Base-by-base conservation (phyloP, 805 yeast species). In the Myxozyma udenii region DNA sequence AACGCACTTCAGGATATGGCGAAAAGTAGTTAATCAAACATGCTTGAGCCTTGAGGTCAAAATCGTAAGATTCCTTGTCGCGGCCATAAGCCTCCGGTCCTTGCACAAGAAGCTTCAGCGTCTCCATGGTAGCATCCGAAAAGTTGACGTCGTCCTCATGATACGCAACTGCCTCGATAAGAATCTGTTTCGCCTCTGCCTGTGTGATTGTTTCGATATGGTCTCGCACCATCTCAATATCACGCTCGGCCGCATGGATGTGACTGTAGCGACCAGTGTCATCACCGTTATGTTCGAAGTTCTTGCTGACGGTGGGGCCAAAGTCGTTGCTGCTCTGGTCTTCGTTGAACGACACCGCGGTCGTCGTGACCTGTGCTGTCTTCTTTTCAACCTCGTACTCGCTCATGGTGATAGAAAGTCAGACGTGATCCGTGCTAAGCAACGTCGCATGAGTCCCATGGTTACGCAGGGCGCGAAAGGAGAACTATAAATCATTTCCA, bases 1-100 rank as follows among this genome's bases (percentile, higher is more conserved):
- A 80, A 36, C 86, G 68, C n/a, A 82, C 83, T 60, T 82, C 87
- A 0, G 85, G 83, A 56, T 80, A 81, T 4, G 85, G 84, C 36
- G 57, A 52, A 36, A 25, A 49, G 37, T 23, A 48, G 19, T 38
- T 37, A 21, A 52, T 52, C 35, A 52, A 28, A 12, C 41, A 16
- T 1, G 57, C 57, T 33, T 52, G 47, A 11, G 50, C 25, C 23
- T 39, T 37, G 19, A 52, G 14, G 12, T 52, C 56, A 26, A 43
- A 43, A 9, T 43, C 50, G 26, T 48, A 51, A 6, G 48, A 24
- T 3, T 51, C 55, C 14, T 19, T 28, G 38, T 44, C 50, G n/a
- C 35, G 41, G 11, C 51, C 51, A 37, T 40, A 50, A 4, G 47
- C 50, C 21, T 45, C 51, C 3, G 12, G 21, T 7, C 55, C 55